These are phyloP conservation scores for Cardamine resedifolia DNA, from an alignment of 345 rosid species.

Conservation along the genomic window DNA sequence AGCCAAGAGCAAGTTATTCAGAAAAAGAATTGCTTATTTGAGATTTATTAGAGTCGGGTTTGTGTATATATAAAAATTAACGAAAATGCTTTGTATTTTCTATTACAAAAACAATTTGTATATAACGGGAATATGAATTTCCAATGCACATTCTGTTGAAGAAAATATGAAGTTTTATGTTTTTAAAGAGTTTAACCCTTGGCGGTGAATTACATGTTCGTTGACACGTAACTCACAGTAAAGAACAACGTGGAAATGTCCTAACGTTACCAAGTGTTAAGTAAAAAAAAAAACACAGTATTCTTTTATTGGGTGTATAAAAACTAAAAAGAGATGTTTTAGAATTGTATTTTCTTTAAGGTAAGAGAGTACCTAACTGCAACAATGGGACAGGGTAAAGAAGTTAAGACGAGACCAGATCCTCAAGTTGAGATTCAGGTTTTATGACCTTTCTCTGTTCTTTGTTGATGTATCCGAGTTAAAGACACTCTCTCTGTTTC, in stretches of 20 bases:
- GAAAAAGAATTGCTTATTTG: slow-evolving; percentile 1
- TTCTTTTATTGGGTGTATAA: neutral
- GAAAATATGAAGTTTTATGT: neutral
- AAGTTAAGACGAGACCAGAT: slow-evolving; percentile 33
- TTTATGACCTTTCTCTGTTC: neutral
- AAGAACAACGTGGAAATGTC: slow-evolving; percentile 24
- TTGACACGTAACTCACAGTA: slow-evolving; percentile 27
- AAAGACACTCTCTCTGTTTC: slow-evolving; percentile 1
- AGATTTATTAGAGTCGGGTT: neutral
- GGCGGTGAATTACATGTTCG: neutral
- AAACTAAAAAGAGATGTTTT: neutral
- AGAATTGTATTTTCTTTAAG: too few species aligned
- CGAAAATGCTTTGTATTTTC: neutral
- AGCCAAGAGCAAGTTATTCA: neutral
- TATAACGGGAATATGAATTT: slow-evolving; percentile 2
- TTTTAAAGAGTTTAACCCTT: neutral
- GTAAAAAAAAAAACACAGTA: neutral
- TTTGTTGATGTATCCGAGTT: neutral
- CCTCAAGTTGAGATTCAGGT: slow-evolving; percentile 43
- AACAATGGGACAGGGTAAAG: slow-evolving; percentile 40
- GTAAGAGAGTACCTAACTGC: neutral
- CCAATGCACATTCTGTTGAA: slow-evolving; percentile 4
- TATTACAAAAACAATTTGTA: slow-evolving; percentile 3
- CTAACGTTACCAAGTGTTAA: slow-evolving; percentile 15
- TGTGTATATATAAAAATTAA: neutral